Percentiles rank a stretch among this genome's conserved stretches.
Evolutionary conservation across 1,284 basidiomycete genomes (phyloP).

Genomic region (Amylostereum areolatum): DNA sequence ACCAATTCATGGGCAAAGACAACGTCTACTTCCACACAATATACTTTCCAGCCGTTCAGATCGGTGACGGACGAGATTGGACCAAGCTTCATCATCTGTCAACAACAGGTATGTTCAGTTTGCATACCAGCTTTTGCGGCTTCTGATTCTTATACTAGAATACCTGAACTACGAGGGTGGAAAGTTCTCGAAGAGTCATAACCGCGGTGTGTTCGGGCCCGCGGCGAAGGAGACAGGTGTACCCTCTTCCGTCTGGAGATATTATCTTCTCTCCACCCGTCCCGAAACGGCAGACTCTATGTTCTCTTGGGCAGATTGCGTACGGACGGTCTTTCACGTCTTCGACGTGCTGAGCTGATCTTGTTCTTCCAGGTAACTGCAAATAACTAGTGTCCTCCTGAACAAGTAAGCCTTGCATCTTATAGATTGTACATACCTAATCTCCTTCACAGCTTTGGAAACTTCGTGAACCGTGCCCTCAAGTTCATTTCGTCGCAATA

Average conservation of each 20-base stretch:
- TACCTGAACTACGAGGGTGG: conserved; percentile 98
- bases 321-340: conserved; percentile 29
- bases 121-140: neutral
- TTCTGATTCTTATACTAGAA: conserved; percentile 44
- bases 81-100: conserved; percentile 94
- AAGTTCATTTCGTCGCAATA: conserved; percentile 93
- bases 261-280: conserved; percentile 90
- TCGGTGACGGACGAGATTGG: conserved; percentile 91
- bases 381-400: conserved; percentile 90
- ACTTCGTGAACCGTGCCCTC: conserved; percentile 94
- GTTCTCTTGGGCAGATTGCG: conserved; percentile 97
- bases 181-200: conserved; percentile 98
- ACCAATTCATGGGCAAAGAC: conserved; percentile 99
- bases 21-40: conserved; percentile 99
- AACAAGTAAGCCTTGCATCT: conserved; percentile 67
- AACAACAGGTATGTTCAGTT: conserved; percentile 66
- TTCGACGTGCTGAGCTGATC: conserved; percentile 1
- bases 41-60: conserved; percentile 87
- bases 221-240: conserved; percentile 92
- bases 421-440: neutral
- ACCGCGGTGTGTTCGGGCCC: conserved; percentile 96
- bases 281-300: conserved; percentile 94
- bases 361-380: conserved; percentile 59
- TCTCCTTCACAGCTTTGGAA: conserved; percentile 69
- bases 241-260: conserved; percentile 93